phyloP scores from a whole-genome alignment of 148 eudicot genomes.

The Bassia scoparia region DNA sequence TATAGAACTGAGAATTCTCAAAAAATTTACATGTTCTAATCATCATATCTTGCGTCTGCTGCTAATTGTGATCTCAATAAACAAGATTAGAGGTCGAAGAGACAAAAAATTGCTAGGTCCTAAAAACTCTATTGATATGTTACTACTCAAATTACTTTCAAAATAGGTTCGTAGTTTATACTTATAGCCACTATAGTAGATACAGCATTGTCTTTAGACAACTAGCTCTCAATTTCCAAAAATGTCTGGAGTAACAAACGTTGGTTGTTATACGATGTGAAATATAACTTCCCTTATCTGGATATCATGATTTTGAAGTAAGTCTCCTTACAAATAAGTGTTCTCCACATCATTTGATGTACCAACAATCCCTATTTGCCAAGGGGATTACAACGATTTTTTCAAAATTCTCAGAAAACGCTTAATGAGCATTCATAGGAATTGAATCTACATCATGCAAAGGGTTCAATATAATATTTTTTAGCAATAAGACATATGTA shows the following conservation, averaged over 20 bases:
- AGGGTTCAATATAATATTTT: background rate
- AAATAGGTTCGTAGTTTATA: background rate
- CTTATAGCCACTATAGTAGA: background rate
- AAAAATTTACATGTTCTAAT: conserved; percentile 84
- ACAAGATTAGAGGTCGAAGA: too few species aligned
- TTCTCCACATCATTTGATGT: too few species aligned
- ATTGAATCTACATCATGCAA: background rate
- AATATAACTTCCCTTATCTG: background rate
- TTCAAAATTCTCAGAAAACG: background rate
- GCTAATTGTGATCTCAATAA: too few species aligned
- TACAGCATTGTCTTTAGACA: background rate
- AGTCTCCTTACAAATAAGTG: too few species aligned
- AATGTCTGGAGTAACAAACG: too few species aligned
- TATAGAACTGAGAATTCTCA: conserved; percentile 57
- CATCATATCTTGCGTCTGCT: too few species aligned
- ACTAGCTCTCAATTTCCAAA: background rate
- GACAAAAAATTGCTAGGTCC: too few species aligned
- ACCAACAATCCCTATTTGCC: background rate
- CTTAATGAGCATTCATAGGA: too few species aligned
- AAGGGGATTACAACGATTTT: background rate
- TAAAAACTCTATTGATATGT: too few species aligned
- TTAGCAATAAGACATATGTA: background rate
- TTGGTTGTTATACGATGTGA: too few species aligned
- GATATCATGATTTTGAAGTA: background rate
- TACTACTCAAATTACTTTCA: too few species aligned